Evolutionary conservation across 768 basidiomycete genomes (phyloP), one percentile per base, ranked within the genome.

Genomic region (Boletus fagicola): DNA sequence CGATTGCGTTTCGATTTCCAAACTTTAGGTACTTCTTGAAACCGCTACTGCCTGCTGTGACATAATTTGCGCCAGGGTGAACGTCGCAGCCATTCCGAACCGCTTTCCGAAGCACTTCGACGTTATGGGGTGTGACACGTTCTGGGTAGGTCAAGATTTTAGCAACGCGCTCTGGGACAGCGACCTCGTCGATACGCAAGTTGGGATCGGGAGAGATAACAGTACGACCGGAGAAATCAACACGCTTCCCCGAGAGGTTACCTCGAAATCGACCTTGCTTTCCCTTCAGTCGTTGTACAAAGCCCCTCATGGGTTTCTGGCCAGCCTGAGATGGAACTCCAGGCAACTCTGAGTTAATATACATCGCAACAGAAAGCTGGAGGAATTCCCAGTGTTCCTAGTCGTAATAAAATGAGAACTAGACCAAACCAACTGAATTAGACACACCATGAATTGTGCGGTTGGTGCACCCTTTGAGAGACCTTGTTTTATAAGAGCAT

Each of bases 201-300:
- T 98, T 99, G n/a, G 97, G 97, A 73, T 99, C 97, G 1, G 97
- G 97, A 2, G 94, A 96, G 68, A 99, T 99, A 72, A 99, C 97
- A 8, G 97, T 99, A 65, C 97, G 90, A 6, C 87, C 96, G 0
- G 95, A 98, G 70, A 98, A 98, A 71, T 99, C 97, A 62, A 99
- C 97, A 72, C 97, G 94, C 74, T 99, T 99, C 60, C 97, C 97
- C 0, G 95, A 98, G 9, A 99, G 80, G 69, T 99, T 99, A 22
- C 97, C 97, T 70, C 97, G 83, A 76, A 99, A 98, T 47, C 97
- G 94, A 65, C 97, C 97, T 71, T 98, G 96, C 70, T 99, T 99
- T 38, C 97, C 97, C 76, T 99, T 99, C 49, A 99, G 77, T 4
- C 97, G 91, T 67, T 99, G 97, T 45, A 96, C 96, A 69, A 98